Percentiles rank a stretch among this genome's conserved stretches.
Conservation (phyloP, 2,329 filamentous ascomycete genomes). For the Fusarium sp. region DNA sequence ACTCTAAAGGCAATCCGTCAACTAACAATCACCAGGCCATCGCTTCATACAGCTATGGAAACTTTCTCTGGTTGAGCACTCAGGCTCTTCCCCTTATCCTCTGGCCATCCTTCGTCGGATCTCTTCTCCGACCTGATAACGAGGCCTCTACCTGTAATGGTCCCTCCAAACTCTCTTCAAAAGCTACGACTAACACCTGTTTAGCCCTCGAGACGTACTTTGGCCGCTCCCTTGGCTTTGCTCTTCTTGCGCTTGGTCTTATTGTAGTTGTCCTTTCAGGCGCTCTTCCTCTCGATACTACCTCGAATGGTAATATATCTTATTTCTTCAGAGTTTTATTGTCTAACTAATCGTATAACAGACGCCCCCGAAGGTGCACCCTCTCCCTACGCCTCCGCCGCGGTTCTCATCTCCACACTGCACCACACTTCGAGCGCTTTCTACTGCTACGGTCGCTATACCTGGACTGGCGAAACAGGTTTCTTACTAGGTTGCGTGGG, state of each 20-base stretch:
- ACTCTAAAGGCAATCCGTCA: background rate
- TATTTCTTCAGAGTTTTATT: too few relatives aligned
- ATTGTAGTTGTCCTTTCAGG: slow-evolving; percentile 77
- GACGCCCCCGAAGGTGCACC: slow-evolving; percentile 53
- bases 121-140: slow-evolving; percentile 53
- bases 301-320: slow-evolving; percentile 50
- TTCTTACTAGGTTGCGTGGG: slow-evolving; percentile 71
- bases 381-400: slow-evolving; percentile 73
- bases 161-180: background rate
- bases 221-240: slow-evolving; percentile 75
- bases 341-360: slow-evolving; percentile 3
- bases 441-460: slow-evolving; percentile 76
- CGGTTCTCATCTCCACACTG: slow-evolving; percentile 71
- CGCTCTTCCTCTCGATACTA: slow-evolving; percentile 71
- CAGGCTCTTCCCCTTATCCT: slow-evolving; percentile 61
- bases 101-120: slow-evolving; percentile 60
- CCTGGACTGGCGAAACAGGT: slow-evolving; percentile 63
- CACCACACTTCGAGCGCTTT: slow-evolving; percentile 73
- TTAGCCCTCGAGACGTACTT: slow-evolving; percentile 77
- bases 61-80: slow-evolving; percentile 61
- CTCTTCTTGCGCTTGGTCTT: slow-evolving; percentile 72
- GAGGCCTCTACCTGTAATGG: slow-evolving; percentile 48
- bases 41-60: slow-evolving; percentile 62
- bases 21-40: slow-evolving; percentile 53
- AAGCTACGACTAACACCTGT: slow-evolving; percentile 21